Percentiles rank a stretch among this genome's conserved stretches.
phyloP scores from a whole-genome alignment of 148 eudicot genomes.

The Spergularia marina region DNA sequence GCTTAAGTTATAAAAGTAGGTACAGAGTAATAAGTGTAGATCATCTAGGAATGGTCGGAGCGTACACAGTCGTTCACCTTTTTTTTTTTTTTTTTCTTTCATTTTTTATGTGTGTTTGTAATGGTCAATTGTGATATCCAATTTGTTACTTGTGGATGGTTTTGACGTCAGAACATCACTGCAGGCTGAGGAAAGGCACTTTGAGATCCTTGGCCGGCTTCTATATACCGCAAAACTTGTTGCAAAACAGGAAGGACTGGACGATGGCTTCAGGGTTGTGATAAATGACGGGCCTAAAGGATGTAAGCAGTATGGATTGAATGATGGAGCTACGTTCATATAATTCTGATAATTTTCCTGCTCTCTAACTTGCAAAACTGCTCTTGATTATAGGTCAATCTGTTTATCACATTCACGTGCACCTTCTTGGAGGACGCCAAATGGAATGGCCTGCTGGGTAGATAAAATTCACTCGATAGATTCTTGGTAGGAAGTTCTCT shows the following conservation, averaged over 20 bases:
- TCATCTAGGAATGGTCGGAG: too few relatives aligned
- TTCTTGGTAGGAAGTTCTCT: not conserved
- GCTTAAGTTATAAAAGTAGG: too few relatives aligned
- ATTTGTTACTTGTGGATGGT: not conserved
- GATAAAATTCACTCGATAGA: not conserved
- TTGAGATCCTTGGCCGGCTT: conserved; percentile 81
- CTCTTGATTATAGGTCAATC: conserved; percentile 68
- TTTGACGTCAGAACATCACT: not conserved
- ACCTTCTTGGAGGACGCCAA: conserved; percentile 92
- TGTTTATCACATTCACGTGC: conserved; percentile 84
- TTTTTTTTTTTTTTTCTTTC: too few relatives aligned
- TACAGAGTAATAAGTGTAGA: too few relatives aligned
- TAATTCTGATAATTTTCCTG: not conserved
- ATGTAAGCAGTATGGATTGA: conserved; percentile 39
- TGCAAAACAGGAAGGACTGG: conserved; percentile 90
- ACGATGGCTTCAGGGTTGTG: conserved; percentile 80
- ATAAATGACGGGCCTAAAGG: conserved; percentile 89
- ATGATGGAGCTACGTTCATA: not conserved
- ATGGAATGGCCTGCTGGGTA: conserved; percentile 99
- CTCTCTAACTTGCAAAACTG: conserved; percentile 2
- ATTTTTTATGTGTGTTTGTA: not conserved
- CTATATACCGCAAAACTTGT: conserved; percentile 79
- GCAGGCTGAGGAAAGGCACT: conserved; percentile 88
- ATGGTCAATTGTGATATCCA: not conserved
- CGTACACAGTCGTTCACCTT: too few relatives aligned